A percentile compares a stretch with the other conserved stretches of the same genome.
phyloP scores from a whole-genome alignment of 2,329 filamentous ascomycete species.

The Triangularia setosa region DNA sequence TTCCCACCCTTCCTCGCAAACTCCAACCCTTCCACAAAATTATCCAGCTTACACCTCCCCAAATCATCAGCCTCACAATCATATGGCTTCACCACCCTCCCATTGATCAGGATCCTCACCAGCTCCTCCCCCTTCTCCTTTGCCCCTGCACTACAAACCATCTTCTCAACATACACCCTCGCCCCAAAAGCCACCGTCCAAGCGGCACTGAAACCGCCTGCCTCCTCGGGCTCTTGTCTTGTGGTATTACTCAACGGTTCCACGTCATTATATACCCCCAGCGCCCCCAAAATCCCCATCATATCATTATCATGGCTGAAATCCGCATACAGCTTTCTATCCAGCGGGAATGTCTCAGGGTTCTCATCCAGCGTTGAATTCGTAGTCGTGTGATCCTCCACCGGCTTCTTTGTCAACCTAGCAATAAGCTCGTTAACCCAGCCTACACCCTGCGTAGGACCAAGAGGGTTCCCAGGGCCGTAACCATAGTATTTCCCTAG shows the following conservation, averaged over 20 bases:
- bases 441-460: conserved; percentile 80
- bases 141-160: conserved; percentile 57
- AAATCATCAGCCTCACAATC: conserved; percentile 66
- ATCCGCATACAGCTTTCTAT: conserved; percentile 70
- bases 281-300: conserved; percentile 67
- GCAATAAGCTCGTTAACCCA: conserved; percentile 86
- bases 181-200: conserved; percentile 81
- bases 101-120: conserved; percentile 79
- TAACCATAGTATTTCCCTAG: conserved; percentile 84
- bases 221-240: conserved; percentile 47
- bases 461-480: conserved; percentile 71
- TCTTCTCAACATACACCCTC: conserved; percentile 83
- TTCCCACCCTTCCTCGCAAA: conserved; percentile 70
- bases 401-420: conserved; percentile 65
- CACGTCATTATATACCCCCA: conserved; percentile 75
- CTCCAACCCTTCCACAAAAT: conserved; percentile 69
- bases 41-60: conserved; percentile 65
- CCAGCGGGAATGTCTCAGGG: conserved; percentile 68
- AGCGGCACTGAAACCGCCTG: conserved; percentile 67
- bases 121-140: conserved; percentile 54
- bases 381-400: conserved; percentile 68
- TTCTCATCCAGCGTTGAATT: conserved; percentile 73
- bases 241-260: conserved; percentile 49
- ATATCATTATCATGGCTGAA: conserved; percentile 93
- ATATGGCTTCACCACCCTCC: conserved; percentile 69